Conservation (phyloP, 208 protist genomes). For the Wallacemonas sp. region DNA sequence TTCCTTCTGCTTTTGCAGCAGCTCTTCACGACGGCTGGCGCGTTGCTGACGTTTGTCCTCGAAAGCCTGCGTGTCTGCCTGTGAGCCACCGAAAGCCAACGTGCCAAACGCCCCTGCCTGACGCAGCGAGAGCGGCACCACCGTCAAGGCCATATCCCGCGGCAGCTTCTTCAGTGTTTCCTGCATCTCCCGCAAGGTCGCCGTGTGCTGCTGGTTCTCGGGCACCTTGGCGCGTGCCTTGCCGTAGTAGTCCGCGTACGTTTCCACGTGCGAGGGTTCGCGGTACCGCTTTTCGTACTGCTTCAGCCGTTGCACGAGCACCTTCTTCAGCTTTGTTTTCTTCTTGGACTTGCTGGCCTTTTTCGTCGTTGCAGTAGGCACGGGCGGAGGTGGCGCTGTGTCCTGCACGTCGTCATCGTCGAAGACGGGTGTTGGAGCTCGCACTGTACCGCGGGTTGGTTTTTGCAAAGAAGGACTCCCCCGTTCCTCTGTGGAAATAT, state of each 20-base stretch:
- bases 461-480: slow-evolving; percentile 7
- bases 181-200: slow-evolving; percentile 32
- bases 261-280: slow-evolving; percentile 21
- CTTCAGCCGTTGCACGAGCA: slow-evolving; percentile 31
- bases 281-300: slow-evolving; percentile 59
- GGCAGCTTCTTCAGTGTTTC: slow-evolving; percentile 29
- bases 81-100: slow-evolving; percentile 42
- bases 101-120: slow-evolving; percentile 33
- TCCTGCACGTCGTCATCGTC: too few relatives aligned
- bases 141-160: slow-evolving; percentile 16
- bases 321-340: slow-evolving; percentile 8
- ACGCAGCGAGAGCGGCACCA: slow-evolving; percentile 32
- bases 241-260: slow-evolving; percentile 76
- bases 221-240: slow-evolving; percentile 4
- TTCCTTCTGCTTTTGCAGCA: slow-evolving; percentile 46
- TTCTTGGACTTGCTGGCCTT: slow-evolving; percentile 12
- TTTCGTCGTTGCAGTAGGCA: not conserved
- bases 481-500: not conserved
- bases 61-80: slow-evolving; percentile 22
- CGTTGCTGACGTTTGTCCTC: slow-evolving; percentile 45
- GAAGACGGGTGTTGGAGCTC: too few relatives aligned
- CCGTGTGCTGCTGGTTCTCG: slow-evolving; percentile 9
- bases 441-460: too few relatives aligned
- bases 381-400: not conserved
- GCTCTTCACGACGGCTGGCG: slow-evolving; percentile 23